These are phyloP conservation scores for Trypanosomatidae sp. DNA, from an alignment of 208 protist genomes.

Conservation along the genomic window DNA sequence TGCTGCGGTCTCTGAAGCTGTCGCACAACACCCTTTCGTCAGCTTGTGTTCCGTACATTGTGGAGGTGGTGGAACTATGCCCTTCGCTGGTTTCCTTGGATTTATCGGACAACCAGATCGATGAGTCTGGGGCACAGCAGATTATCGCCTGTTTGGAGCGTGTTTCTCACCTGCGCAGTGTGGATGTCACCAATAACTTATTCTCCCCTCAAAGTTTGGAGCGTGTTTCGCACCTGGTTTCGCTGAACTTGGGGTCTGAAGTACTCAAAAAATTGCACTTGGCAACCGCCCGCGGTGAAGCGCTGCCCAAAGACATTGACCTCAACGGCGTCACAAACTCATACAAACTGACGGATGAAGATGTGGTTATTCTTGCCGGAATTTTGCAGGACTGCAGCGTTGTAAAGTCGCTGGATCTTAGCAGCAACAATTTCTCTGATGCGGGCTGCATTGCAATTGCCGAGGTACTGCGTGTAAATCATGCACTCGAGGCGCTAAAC, in stretches of 20 bases:
- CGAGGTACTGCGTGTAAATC: constrained; percentile 77
- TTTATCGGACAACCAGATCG: constrained; percentile 74
- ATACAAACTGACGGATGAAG: constrained; percentile 66
- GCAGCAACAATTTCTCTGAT: constrained; percentile 76
- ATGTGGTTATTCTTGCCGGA: constrained; percentile 58
- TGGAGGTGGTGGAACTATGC: constrained; percentile 58
- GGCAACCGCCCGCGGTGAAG: constrained; percentile 36
- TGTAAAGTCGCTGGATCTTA: constrained; percentile 65
- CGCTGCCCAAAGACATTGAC: constrained; percentile 49
- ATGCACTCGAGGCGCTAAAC: constrained; percentile 70
- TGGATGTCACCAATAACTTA: constrained; percentile 57
- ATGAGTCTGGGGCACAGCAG: constrained; percentile 52
- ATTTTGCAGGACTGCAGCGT: constrained; percentile 43
- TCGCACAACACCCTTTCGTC: constrained; percentile 72
- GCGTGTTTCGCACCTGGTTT: constrained; percentile 59
- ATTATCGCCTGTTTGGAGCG: constrained; percentile 42
- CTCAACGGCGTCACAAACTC: constrained; percentile 50
- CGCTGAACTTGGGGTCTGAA: constrained; percentile 69
- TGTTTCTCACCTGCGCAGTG: constrained; percentile 40
- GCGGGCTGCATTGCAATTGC: constrained; percentile 70
- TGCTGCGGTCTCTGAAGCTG: constrained; percentile 51
- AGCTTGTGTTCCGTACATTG: constrained; percentile 47
- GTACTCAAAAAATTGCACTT: constrained; percentile 69
- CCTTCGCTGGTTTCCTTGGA: constrained; percentile 50
- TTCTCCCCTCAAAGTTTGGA: constrained; percentile 39